Evolutionary conservation across 306 rosid genomes (phyloP).

Genomic region (Astragalus membranaceus): DNA sequence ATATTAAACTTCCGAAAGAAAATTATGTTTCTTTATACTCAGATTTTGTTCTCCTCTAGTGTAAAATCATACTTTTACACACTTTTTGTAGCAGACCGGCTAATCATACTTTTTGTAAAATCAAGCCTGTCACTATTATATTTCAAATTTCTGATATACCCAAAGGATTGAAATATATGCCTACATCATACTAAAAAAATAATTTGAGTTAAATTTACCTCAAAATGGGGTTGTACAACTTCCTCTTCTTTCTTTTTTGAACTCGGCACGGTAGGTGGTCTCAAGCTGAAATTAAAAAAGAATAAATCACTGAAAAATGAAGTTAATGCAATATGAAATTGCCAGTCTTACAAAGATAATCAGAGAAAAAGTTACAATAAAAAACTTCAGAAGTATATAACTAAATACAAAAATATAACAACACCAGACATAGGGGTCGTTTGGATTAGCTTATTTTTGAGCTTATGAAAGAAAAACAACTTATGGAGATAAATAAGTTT

Average conservation of each 20-base stretch:
- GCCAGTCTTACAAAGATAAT: neutral
- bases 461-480: too few species aligned
- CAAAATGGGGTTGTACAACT: constrained; percentile 31
- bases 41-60: too few species aligned
- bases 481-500: too few species aligned
- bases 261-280: constrained; percentile 29
- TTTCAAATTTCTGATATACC: neutral
- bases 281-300: constrained; percentile 50
- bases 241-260: constrained; percentile 61
- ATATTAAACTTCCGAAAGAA: too few species aligned
- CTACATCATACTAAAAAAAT: constrained; percentile 3
- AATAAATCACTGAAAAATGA: constrained; percentile 5
- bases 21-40: too few species aligned
- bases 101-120: too few species aligned
- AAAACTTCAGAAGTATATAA: neutral
- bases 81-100: too few species aligned
- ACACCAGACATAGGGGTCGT: too few species aligned
- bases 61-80: too few species aligned
- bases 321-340: constrained; percentile 9
- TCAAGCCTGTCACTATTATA: too few species aligned
- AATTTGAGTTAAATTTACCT: constrained; percentile 40
- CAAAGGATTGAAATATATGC: constrained; percentile 11
- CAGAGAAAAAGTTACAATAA: neutral
- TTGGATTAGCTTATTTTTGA: too few species aligned
- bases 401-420: neutral